Base-by-base conservation (phyloP, 2,329 filamentous ascomycete genomes). In the Alternaria brassicae region DNA sequence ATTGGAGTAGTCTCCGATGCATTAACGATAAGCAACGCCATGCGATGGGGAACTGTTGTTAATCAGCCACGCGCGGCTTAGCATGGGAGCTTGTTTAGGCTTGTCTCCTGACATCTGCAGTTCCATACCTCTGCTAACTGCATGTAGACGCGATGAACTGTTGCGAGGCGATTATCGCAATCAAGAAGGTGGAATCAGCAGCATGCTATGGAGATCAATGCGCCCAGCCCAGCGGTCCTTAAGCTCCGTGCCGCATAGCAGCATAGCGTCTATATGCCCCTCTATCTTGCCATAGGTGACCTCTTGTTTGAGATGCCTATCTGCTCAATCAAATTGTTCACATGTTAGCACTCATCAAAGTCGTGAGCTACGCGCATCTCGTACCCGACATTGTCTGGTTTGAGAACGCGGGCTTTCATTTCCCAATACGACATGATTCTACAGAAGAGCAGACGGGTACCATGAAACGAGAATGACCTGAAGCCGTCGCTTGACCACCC, bases 21-120 rank as follows among this genome's bases (percentile, higher is more conserved):
- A 15, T 25, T 13, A 30, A 45, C 30, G 58, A 52, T 63, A 72
- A 72, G 67, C 66, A 71, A 67, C 47, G 69, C 71, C 70, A 72
- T 70, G 68, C 60, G 54, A 52, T 12, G 44, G 32, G n/a, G 39
- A 58, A 52, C 41, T 58, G 59, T 59, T 62, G 60, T 27, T 61
- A 39, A 62, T 34, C 25, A 53, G 48, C 47, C 47, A 8, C 42
- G 44, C 58, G 56, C 56, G 47, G 48, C 68, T 66, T 72, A 61
- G 69, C 62, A 37, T 44, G 39, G 37, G 55, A 66, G 66, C 68
- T 70, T 72, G 34, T 56, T 51, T 51, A 17, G 49, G 58, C 56
- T 66, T 65, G 61, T 56, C 67, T 59, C 67, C 67, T 66, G 61
- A 62, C 32, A 25, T 17, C 51, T 36, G 34, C 57, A 55, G 53